Evolutionary conservation across 2,329 filamentous ascomycete genomes (phyloP).

Genomic region (Sclerotinia borealis): DNA sequence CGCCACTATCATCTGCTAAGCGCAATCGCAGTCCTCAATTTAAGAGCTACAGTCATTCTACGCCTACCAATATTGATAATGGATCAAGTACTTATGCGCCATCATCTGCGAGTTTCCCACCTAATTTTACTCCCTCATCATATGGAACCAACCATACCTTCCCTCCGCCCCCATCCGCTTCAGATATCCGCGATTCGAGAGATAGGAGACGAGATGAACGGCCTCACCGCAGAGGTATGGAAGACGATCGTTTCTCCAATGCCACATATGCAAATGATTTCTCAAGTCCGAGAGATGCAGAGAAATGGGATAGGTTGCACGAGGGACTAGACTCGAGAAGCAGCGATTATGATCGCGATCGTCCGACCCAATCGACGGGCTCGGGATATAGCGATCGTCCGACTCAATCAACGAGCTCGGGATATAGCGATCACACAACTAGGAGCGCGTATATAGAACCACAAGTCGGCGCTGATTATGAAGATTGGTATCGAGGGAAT

Average conservation of each 20-base stretch:
- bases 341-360: constrained; percentile 10
- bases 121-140: constrained; percentile 17
- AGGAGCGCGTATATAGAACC: constrained; percentile 6
- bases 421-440: constrained; percentile 1
- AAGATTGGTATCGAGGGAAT: constrained; percentile 15
- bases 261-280: constrained; percentile 21
- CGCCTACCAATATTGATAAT: constrained; percentile 22
- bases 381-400: not conserved
- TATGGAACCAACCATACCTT: constrained; percentile 22
- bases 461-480: not conserved
- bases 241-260: constrained; percentile 21
- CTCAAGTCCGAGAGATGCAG: constrained; percentile 29
- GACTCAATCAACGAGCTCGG: constrained; percentile 3
- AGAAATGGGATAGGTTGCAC: constrained; percentile 28
- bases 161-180: constrained; percentile 26
- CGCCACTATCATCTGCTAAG: constrained; percentile 11
- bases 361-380: not conserved
- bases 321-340: constrained; percentile 10
- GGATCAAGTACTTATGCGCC: constrained; percentile 12
- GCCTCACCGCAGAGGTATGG: constrained; percentile 16
- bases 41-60: constrained; percentile 27
- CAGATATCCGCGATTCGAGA: constrained; percentile 11
- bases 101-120: constrained; percentile 8
- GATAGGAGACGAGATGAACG: constrained; percentile 22
- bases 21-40: constrained; percentile 24